Conservation (phyloP, 352 stramenopile species). For the Phytophthora sansomeana region DNA sequence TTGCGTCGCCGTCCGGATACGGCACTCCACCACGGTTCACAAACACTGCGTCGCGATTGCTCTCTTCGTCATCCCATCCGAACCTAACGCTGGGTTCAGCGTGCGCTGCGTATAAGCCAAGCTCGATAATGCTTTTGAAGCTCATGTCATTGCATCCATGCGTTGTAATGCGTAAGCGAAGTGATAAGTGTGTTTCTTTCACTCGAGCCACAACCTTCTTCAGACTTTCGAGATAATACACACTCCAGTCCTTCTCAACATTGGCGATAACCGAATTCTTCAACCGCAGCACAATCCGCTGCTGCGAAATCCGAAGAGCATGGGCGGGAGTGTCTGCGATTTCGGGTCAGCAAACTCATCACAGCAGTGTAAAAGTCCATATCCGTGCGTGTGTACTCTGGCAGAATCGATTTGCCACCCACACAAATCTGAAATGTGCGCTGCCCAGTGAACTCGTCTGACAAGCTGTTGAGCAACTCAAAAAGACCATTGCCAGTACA, state of each 20-base stretch:
- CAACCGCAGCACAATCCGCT: slow-evolving; percentile 42
- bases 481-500: slow-evolving; percentile 49
- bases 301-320: slow-evolving; percentile 16
- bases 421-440: slow-evolving; percentile 50
- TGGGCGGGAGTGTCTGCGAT: slow-evolving; percentile 11
- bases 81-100: slow-evolving; percentile 43
- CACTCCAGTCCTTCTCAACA: slow-evolving; percentile 38
- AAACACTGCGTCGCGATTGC: slow-evolving; percentile 29
- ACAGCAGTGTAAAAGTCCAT: slow-evolving; percentile 43
- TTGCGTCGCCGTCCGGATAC: slow-evolving; percentile 11
- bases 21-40: slow-evolving; percentile 15
- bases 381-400: slow-evolving; percentile 9
- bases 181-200: slow-evolving; percentile 29
- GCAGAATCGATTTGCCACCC: slow-evolving; percentile 11
- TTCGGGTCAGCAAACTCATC: slow-evolving; percentile 27
- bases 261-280: slow-evolving; percentile 21
- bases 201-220: slow-evolving; percentile 23
- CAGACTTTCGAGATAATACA: slow-evolving; percentile 32
- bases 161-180: slow-evolving; percentile 36
- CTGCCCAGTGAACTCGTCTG: slow-evolving; percentile 34
- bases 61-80: slow-evolving; percentile 43
- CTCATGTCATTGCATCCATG: slow-evolving; percentile 16
- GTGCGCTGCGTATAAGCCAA: slow-evolving; percentile 40
- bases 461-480: slow-evolving; percentile 43
- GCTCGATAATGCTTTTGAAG: slow-evolving; percentile 38